Base-by-base conservation (phyloP, 2,329 filamentous ascomycete genomes). In the Colletotrichum sp. region DNA sequence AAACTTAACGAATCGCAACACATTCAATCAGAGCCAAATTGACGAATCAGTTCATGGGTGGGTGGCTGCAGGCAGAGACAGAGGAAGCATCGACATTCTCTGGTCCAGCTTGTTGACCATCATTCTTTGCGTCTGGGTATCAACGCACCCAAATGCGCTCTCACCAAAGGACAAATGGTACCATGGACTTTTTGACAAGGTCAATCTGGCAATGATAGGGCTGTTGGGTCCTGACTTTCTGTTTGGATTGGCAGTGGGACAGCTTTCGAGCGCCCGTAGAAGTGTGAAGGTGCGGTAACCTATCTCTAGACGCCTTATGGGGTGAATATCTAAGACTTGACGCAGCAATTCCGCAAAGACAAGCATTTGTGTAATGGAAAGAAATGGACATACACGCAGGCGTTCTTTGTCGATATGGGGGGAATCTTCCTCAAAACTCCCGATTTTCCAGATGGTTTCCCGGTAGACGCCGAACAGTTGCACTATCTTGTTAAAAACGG, bases 321-420 rank as follows among this genome's bases (percentile, higher is more conserved):
- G 19, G 15, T 27, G n/a, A 13, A 15, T 3, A 3, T 25, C 52
- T 57, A 57, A 57, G 5, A 5, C 7, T 57, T 57, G 12, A 27
- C n/a, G 1, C 63, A 48, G 71, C 74, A 28, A 69, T 77, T 66
- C 11, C 39, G 39, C 3, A 72, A 60, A 81, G 81, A 76, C 72
- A 76, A 32, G 30, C 32, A n/a, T 48, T 74, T 74, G 70, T 73
- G n/a, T 55, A 77, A 52, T 5, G 52, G 63, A 36, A 22, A 68
- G 19, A 60, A 81, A 5, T 88, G 86, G 86, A 86, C 83, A 1
- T 78, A 85, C 63, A 82, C 70, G 12, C 83, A 87, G 68, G 85
- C 82, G 2, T 87, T 87, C 75, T 86, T 83, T 70, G 85, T 82
- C 5, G 83, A 87, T 65, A 86, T 85, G 81, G 86, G 86, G 2